Conservation (phyloP, 345 rosid genomes). For the Punica granatum region DNA sequence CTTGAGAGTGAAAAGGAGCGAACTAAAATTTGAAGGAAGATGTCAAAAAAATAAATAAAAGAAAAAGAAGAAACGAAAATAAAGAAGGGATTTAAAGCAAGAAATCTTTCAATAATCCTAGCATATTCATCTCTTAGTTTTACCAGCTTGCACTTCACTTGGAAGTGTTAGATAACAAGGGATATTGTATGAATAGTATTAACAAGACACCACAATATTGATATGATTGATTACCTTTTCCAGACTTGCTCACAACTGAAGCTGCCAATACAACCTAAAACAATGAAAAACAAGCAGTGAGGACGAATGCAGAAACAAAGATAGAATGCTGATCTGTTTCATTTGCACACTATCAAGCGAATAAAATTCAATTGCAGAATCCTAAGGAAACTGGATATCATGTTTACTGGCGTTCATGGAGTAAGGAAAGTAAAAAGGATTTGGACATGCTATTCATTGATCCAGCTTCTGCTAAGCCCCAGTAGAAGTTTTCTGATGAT, state of each 20-base stretch:
- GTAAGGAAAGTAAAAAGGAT: background rate
- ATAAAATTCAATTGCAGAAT: background rate
- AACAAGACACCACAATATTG: background rate
- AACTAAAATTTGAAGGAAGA: background rate
- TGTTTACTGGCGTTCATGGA: background rate
- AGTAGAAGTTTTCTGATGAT: background rate
- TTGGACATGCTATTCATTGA: background rate
- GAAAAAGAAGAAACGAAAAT: no score
- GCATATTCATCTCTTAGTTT: background rate
- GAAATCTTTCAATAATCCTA: background rate
- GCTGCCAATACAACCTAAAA: constrained; percentile 88
- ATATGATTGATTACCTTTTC: constrained; percentile 64
- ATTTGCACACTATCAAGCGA: background rate
- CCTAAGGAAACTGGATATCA: background rate
- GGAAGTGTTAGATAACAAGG: background rate
- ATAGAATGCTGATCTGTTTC: background rate
- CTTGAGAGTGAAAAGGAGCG: background rate
- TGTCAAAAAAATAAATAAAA: no score
- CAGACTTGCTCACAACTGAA: constrained; percentile 75
- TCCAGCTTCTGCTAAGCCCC: background rate
- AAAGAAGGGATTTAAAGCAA: background rate
- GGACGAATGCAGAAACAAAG: background rate
- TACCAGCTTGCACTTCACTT: background rate
- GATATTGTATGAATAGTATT: background rate
- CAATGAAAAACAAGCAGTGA: background rate